Conservation (phyloP, 345 rosid species). For the Citrus inodora region DNA sequence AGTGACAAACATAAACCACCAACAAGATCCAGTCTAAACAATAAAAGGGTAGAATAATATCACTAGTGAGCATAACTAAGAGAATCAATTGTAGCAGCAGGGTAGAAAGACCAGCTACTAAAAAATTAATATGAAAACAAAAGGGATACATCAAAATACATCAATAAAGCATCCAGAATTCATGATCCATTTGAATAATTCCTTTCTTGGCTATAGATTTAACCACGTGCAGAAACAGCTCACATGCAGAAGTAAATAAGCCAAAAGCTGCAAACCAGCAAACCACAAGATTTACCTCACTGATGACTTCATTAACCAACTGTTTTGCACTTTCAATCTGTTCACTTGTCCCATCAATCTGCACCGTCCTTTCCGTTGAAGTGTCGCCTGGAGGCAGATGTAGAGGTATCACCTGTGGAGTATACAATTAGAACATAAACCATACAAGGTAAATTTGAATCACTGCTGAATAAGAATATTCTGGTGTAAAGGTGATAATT, state of each 20-base stretch:
- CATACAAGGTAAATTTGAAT: neutral
- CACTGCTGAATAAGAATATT: neutral
- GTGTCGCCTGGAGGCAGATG: conserved; percentile 96
- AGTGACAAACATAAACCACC: neutral
- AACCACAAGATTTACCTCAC: conserved; percentile 76
- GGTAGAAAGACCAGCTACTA: neutral
- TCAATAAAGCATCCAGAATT: neutral
- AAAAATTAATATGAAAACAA: neutral
- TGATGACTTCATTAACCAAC: conserved; percentile 86
- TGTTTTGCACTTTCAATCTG: conserved; percentile 90
- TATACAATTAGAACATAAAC: neutral
- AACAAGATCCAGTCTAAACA: neutral
- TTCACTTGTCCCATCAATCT: conserved; percentile 88
- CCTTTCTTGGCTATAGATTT: neutral
- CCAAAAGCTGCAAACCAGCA: conserved; percentile 25
- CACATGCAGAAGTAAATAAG: neutral
- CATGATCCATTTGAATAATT: neutral
- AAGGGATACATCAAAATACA: neutral
- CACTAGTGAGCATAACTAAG: neutral
- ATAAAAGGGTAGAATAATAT: neutral
- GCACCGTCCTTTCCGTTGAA: conserved; percentile 68
- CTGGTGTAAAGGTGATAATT: neutral
- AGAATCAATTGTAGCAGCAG: neutral
- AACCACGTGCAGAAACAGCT: neutral
- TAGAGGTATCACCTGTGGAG: conserved; percentile 81